Evolutionary conservation across 208 protist genomes (phyloP).

Genomic region (Trypanosoma avium): DNA sequence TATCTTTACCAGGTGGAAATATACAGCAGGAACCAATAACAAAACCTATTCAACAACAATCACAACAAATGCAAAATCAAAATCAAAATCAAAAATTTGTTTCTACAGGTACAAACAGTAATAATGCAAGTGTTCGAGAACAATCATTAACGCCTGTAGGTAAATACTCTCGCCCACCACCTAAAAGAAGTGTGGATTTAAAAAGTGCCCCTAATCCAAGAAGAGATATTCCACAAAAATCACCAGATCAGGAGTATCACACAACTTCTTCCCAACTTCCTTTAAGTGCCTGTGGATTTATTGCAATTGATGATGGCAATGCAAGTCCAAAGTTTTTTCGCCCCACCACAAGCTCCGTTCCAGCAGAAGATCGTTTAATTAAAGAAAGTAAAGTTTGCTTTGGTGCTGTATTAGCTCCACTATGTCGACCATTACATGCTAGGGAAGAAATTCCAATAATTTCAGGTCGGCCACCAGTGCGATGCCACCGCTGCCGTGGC

Average conservation of each 20-base stretch:
- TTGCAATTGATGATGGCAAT: slow-evolving; percentile 87
- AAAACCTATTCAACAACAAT: slow-evolving; percentile 7
- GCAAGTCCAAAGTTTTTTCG: slow-evolving; percentile 91
- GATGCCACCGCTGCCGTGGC: slow-evolving; percentile 92
- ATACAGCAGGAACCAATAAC: slow-evolving; percentile 12
- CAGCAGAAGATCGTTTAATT: slow-evolving; percentile 51
- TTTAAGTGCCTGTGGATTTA: slow-evolving; percentile 68
- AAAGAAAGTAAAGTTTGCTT: slow-evolving; percentile 78
- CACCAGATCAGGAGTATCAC: slow-evolving; percentile 31
- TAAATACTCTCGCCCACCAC: slow-evolving; percentile 36
- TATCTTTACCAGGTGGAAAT: neutral
- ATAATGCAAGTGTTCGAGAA: neutral
- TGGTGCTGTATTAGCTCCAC: slow-evolving; percentile 82
- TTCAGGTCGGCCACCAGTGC: slow-evolving; percentile 64
- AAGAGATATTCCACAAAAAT: slow-evolving; percentile 36
- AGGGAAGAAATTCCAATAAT: slow-evolving; percentile 77
- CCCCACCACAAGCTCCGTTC: slow-evolving; percentile 59
- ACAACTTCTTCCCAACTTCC: slow-evolving; percentile 60
- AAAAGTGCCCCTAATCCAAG: slow-evolving; percentile 55
- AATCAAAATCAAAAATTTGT: neutral
- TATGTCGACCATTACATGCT: slow-evolving; percentile 68
- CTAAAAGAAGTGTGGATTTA: slow-evolving; percentile 49
- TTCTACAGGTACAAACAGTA: neutral
- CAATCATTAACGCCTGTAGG: neutral
- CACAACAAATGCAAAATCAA: too few species aligned